Percentiles rank a stretch among this genome's conserved stretches.
Evolutionary conservation across 2,329 filamentous ascomycete species (phyloP).

Genomic region (Phialemonium atrogriseum): DNA sequence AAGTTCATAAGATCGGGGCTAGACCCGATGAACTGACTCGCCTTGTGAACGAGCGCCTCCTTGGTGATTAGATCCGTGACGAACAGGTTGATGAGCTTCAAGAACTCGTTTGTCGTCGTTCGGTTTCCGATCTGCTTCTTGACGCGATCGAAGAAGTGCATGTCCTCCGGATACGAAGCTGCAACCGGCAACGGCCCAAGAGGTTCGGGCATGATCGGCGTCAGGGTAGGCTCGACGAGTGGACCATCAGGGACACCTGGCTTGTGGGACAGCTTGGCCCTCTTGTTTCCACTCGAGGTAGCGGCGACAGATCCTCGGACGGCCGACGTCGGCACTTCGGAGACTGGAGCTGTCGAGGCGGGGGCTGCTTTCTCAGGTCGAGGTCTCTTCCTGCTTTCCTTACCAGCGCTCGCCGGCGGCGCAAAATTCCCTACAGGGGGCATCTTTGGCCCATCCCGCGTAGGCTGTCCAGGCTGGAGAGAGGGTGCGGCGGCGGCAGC

Average conservation of each 20-base stretch:
- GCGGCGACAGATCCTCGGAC: slow-evolving; percentile 24
- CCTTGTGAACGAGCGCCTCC: slow-evolving; percentile 73
- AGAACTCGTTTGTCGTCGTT: slow-evolving; percentile 85
- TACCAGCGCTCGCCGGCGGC: slow-evolving; percentile 68
- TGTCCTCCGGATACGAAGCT: slow-evolving; percentile 73
- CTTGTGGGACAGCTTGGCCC: slow-evolving; percentile 66
- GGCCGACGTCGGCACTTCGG: slow-evolving; percentile 30
- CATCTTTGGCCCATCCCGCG: slow-evolving; percentile 64
- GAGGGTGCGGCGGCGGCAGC: slow-evolving; percentile 40
- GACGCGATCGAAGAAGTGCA: slow-evolving; percentile 89
- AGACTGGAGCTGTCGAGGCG: slow-evolving; percentile 34
- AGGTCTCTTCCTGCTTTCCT: slow-evolving; percentile 84
- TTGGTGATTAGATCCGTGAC: slow-evolving; percentile 88
- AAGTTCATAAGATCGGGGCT: slow-evolving; percentile 83
- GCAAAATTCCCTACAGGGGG: slow-evolving; percentile 95
- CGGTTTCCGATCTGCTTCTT: slow-evolving; percentile 96
- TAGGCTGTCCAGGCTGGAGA: slow-evolving; percentile 40
- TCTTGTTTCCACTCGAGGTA: slow-evolving; percentile 41
- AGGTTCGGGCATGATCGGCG: slow-evolving; percentile 80
- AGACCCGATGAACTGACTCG: slow-evolving; percentile 75
- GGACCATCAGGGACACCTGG: slow-evolving; percentile 51
- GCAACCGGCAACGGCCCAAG: slow-evolving; percentile 67
- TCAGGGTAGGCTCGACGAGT: slow-evolving; percentile 75
- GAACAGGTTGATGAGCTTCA: slow-evolving; percentile 95
- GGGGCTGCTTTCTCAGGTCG: slow-evolving; percentile 49